Evolutionary conservation across 192 early-diverging fungal species (phyloP), one percentile per base, ranked within the genome.

Genomic region (Oehlia diaphana): DNA sequence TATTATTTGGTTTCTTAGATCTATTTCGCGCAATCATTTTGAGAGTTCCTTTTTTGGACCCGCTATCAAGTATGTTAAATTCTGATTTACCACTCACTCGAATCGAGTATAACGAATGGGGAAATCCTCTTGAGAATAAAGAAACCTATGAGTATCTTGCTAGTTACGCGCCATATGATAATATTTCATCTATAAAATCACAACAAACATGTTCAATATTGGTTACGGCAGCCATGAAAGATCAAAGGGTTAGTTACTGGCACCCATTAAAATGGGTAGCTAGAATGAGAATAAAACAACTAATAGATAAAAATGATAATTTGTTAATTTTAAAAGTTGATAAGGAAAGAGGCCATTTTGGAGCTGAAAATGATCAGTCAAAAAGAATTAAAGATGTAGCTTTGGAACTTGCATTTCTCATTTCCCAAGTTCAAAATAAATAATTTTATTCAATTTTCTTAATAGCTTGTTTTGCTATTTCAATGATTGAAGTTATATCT

Each of bases 211-310:
- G 47, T 12, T 89, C 93, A 13, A 84, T 96, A 28, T 83, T 94
- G 79, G 91, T 94, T 16, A 91, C 91, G 3, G 93, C 88, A 33
- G 95, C 95, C 6, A 86, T 95, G 53, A 88, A 88, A 53, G 96
- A 98, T 80, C 90, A 91, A 73, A 84, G 96, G 0, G 96, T 98
- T 3, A 86, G 89, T 31, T 92, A 89, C 58, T 95, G 91, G 84
- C 95, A 98, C 77, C 93, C 95, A 1, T 79, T 94, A n/a, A 97
- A 98, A 80, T 98, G 89, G 83, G 92, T 96, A 42, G 94, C 96
- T 10, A 87, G 92, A 13, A 69, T 97, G 49, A 86, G 81, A 35
- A 79, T 72, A 1, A 79, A 83, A 13, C 64, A 82, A 49, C 35
- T 39, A 9, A 47, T 78, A 47, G 82, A 83, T 21, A 77, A 82